A percentile compares a stretch with the other conserved stretches of the same genome.
phyloP scores from a whole-genome alignment of 108 stramenopile genomes.

The Cylindrotheca fusiformis region DNA sequence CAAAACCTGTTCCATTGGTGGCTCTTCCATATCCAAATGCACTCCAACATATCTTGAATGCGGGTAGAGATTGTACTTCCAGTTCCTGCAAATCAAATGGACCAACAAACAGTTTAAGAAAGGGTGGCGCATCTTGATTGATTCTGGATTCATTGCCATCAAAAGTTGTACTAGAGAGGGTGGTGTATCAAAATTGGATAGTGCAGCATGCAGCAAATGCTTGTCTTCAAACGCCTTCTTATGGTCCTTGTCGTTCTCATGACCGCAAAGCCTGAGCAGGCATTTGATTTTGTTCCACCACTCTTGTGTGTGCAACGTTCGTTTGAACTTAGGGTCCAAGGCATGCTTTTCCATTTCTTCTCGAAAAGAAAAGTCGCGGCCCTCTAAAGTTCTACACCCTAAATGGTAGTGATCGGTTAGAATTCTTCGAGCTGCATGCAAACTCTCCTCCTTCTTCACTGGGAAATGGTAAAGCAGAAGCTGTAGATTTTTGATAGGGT shows the following conservation, averaged over 20 bases:
- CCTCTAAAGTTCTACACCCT: neutral
- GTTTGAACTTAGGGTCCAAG: conserved; percentile 1
- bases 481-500: conserved; percentile 39
- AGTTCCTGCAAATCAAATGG: conserved; percentile 9
- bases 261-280: conserved; percentile 8
- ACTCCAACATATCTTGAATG: conserved; percentile 11
- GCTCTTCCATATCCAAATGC: conserved; percentile 3
- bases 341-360: conserved; percentile 17
- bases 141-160: conserved; percentile 15
- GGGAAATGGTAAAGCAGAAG: conserved; percentile 54
- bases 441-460: conserved; percentile 30
- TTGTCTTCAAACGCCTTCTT: conserved; percentile 12
- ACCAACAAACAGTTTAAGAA: neutral
- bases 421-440: conserved; percentile 52
- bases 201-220: conserved; percentile 27
- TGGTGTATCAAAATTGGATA: conserved; percentile 31
- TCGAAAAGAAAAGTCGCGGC: neutral
- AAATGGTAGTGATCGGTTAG: conserved; percentile 14
- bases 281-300: conserved; percentile 23
- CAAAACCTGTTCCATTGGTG: conserved; percentile 16
- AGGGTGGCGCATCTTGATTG: conserved; percentile 7
- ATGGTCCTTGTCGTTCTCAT: conserved; percentile 4
- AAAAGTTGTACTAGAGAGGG: conserved; percentile 22
- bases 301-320: conserved; percentile 1
- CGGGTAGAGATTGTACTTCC: conserved; percentile 13